Base-by-base conservation (phyloP, 108 stramenopile species). In the Cyclostephanos invisitatus region DNA sequence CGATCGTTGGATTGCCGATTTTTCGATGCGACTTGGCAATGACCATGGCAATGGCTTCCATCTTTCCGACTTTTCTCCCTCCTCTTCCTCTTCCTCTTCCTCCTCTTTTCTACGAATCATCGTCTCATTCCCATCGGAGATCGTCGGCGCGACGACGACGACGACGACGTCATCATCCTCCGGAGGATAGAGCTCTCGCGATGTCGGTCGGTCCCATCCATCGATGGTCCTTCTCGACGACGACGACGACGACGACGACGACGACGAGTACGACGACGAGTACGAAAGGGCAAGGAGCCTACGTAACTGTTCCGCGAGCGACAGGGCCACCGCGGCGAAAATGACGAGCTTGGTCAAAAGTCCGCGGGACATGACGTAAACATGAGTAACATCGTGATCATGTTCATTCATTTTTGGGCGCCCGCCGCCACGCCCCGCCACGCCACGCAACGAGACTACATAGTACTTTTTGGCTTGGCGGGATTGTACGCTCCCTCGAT, bases 41-140 rank as follows among this genome's bases (percentile, higher is more conserved):
- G 53, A 54, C 53, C 53, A 54, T 2, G 53, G 53, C 53, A 54
- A 54, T 25, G 25, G 53, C 25, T 27, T 27, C 25, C 25, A 27
- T 9, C 25, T 20, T 15, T 46, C 44, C 44, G 11, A 2, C 14
- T 46, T 14, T 1, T 46, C 14, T 0, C 17, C 14, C 14, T 46
- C 14, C 1, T 46, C 40, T 11, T 40, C 11, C 40, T 40, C 40
- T 0, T 40, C 40, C 40, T 40, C 11, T 0, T 40, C 15, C 44
- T 54, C 53, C 53, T 27, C 22, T 1, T 54, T 4, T 2, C 9
- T 25, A 54, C 25, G 0, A 2, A 25, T 54, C 0, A 12, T 24
- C 3, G 22, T 54, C 25, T 22, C 22, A 25, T 54, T 54, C 44
- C 44, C 14, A 14, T 15, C 44, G 15, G 44, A 46, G 14, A 46